phyloP scores from a whole-genome alignment of 140 eudicot genomes.

The Cichorium intybus region DNA sequence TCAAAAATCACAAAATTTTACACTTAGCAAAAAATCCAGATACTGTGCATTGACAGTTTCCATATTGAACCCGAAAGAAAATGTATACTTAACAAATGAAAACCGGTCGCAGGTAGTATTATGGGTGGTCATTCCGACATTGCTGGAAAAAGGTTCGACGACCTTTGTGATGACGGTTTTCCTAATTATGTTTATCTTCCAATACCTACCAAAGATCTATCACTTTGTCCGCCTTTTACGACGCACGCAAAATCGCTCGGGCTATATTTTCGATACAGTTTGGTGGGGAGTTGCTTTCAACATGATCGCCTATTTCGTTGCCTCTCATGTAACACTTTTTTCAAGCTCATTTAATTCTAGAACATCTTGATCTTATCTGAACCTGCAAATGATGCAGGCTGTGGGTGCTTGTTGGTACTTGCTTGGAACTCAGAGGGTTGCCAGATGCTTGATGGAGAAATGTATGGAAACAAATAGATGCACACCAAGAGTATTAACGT shows the following conservation, averaged over 20 bases:
- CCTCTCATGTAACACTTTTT: slow-evolving; percentile 96
- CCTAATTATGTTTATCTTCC: slow-evolving; percentile 65
- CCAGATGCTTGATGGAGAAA: slow-evolving; percentile 71
- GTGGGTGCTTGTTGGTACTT: slow-evolving; percentile 99
- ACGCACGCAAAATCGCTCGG: slow-evolving; percentile 90
- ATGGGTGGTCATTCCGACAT: slow-evolving; percentile 76
- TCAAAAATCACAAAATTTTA: too few species aligned
- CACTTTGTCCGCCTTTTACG: slow-evolving; percentile 82
- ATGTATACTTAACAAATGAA: not conserved
- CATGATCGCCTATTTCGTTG: slow-evolving; percentile 88
- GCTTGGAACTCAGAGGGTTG: slow-evolving; percentile 86
- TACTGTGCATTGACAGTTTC: not conserved
- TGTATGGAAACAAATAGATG: slow-evolving; percentile 59
- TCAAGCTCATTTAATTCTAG: too few species aligned
- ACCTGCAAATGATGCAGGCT: too few species aligned
- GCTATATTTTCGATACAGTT: slow-evolving; percentile 86
- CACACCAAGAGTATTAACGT: slow-evolving; percentile 41
- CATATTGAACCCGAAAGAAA: not conserved
- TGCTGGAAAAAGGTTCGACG: slow-evolving; percentile 63
- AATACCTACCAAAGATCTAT: slow-evolving; percentile 90
- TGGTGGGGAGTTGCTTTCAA: slow-evolving; percentile 99
- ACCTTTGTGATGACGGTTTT: slow-evolving; percentile 64
- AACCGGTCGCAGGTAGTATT: slow-evolving; percentile 60
- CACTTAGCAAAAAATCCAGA: too few species aligned
- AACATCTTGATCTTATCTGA: too few species aligned